Conservation (phyloP, 2,329 filamentous ascomycete genomes). For the Claviceps capensis region DNA sequence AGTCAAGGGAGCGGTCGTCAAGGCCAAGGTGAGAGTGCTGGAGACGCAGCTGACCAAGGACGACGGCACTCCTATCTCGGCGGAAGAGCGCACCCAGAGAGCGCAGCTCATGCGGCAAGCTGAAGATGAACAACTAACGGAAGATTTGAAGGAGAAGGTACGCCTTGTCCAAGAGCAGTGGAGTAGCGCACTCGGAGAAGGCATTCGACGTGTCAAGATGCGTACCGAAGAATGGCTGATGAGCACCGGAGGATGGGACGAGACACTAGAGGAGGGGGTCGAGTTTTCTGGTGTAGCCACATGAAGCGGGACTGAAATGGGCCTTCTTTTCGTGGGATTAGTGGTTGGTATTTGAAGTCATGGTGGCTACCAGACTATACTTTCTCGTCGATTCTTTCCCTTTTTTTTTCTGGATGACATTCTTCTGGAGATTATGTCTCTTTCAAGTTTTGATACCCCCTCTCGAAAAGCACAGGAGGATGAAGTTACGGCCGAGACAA, state of each 20-base stretch:
- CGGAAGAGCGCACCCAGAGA: constrained; percentile 22
- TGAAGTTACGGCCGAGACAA: neutral
- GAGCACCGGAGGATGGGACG: constrained; percentile 78
- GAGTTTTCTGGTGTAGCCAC: constrained; percentile 30
- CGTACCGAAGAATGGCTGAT: constrained; percentile 61
- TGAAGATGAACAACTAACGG: constrained; percentile 60
- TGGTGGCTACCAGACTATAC: too few relatives aligned
- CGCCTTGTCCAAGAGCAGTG: constrained; percentile 83
- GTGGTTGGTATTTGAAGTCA: too few relatives aligned
- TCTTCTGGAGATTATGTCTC: neutral
- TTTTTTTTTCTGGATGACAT: neutral
- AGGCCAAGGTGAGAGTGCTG: constrained; percentile 51
- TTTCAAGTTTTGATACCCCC: neutral
- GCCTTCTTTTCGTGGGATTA: too few relatives aligned
- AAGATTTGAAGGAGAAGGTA: constrained; percentile 88
- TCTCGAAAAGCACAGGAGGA: neutral
- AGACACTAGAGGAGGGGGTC: constrained; percentile 47
- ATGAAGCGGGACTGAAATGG: neutral
- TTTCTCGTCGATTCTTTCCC: neutral
- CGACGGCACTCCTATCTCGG: constrained; percentile 17
- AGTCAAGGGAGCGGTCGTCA: constrained; percentile 66
- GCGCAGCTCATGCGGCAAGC: constrained; percentile 44
- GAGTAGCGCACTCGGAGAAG: constrained; percentile 71
- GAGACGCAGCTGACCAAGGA: constrained; percentile 46
- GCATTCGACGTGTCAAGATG: constrained; percentile 59